phyloP scores from a whole-genome alignment of 345 rosid genomes.

The Gossypioides kirkii region DNA sequence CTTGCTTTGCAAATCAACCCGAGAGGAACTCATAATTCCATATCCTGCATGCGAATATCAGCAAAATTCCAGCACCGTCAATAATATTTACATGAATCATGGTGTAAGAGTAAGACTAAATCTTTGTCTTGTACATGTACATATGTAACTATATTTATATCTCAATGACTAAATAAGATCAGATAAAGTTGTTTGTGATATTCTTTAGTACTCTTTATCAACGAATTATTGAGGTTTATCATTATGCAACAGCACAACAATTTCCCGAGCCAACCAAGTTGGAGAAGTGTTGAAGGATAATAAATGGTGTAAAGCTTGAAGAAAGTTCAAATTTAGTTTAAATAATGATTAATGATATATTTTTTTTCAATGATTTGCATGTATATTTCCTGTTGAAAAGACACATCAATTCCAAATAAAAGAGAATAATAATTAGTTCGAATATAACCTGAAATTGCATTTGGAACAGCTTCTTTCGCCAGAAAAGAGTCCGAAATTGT shows the following conservation, averaged over 20 bases:
- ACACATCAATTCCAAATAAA: background rate
- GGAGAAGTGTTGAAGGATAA: too few relatives aligned
- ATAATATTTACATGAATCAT: background rate
- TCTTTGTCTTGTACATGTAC: background rate
- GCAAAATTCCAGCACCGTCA: background rate
- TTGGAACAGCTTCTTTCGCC: conserved; percentile 12
- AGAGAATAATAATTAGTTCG: background rate
- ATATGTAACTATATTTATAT: background rate
- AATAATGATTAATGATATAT: background rate
- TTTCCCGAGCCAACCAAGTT: too few relatives aligned
- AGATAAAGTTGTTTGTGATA: background rate
- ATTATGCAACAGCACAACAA: too few relatives aligned
- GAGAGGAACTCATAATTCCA: conserved; percentile 14
- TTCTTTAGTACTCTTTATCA: too few relatives aligned
- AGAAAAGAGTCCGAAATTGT: conserved; percentile 6
- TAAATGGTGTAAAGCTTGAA: too few relatives aligned
- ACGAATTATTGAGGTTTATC: too few relatives aligned
- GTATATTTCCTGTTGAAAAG: background rate
- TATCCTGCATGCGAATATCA: conserved; percentile 27
- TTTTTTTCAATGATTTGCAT: background rate
- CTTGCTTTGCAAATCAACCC: conserved; percentile 18
- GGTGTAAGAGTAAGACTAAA: background rate
- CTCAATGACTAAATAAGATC: background rate
- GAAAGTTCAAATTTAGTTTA: too few relatives aligned
- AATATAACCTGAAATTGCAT: conserved; percentile 28